A percentile compares a stretch with the other conserved stretches of the same genome.
Conservation (phyloP, 2,329 filamentous ascomycete species). For the Macroventuria anomochaeta region DNA sequence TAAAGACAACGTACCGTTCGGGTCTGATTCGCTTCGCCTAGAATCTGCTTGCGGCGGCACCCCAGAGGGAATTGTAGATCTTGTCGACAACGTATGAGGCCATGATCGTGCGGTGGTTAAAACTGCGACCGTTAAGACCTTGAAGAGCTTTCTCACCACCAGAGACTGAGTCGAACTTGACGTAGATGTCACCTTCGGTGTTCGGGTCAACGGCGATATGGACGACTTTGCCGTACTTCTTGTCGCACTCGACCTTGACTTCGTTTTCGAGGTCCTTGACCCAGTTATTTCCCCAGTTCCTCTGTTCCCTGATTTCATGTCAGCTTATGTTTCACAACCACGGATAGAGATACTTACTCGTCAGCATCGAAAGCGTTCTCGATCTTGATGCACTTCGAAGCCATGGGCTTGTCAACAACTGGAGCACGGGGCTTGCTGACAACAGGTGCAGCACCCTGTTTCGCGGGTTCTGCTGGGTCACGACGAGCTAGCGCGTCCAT, state of each 20-base stretch:
- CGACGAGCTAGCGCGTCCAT: constrained; percentile 95
- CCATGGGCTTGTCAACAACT: constrained; percentile 77
- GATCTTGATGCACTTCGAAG: constrained; percentile 90
- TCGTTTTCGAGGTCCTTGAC: constrained; percentile 93
- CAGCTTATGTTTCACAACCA: constrained; percentile 14
- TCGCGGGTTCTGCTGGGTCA: constrained; percentile 73
- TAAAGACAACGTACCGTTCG: constrained; percentile 25
- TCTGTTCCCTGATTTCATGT: constrained; percentile 36
- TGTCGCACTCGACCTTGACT: constrained; percentile 88
- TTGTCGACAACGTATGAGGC: constrained; percentile 96
- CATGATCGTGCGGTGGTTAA: constrained; percentile 90
- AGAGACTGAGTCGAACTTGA: constrained; percentile 96
- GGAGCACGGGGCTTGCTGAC: constrained; percentile 80
- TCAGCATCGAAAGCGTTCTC: constrained; percentile 94
- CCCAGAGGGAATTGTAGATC: constrained; percentile 91
- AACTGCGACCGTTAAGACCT: constrained; percentile 94
- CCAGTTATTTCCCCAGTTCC: constrained; percentile 61
- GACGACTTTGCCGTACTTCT: constrained; percentile 95
- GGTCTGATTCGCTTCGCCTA: constrained; percentile 16
- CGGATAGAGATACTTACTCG: constrained; percentile 68
- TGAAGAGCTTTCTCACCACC: constrained; percentile 98
- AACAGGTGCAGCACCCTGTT: constrained; percentile 33
- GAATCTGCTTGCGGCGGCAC: constrained; percentile 38
- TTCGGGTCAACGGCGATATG: constrained; percentile 95
- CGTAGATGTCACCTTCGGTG: constrained; percentile 93